Base-by-base conservation (phyloP, 495 filamentous ascomycete species). In the Xylaria intraflava region DNA sequence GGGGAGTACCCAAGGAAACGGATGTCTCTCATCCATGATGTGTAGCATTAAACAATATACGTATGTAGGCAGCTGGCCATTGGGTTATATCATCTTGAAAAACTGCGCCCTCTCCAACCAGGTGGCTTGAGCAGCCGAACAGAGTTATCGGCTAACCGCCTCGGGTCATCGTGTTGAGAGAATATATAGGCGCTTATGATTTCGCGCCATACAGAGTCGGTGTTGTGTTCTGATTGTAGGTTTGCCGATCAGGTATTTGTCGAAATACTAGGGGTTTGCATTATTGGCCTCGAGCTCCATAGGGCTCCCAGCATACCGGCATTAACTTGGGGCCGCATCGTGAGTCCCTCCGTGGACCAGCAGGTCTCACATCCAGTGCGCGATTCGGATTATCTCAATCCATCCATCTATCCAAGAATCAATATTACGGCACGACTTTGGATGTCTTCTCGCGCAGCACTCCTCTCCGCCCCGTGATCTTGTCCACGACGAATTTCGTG, bases 401-500 rank as follows among this genome's bases (percentile, higher is more conserved):
- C 14, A 38, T 35, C 6, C 31, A 3, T 2, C 11, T 35, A n/a
- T n/a, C n/a, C n/a, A n/a, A n/a, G 6, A 10, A n/a, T 29, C 30
- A n/a, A 7, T 20, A 8, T 53, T 12, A 42, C 29, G 20, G 39
- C 10, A 52, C 49, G 5, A 19, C 33, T 17, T 44, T 30, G 30
- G 29, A 38, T 12, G 22, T 46, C 42, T 46, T 53, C 42, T 46
- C 42, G 27, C 51, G 44, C 10, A 53, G 1, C 3, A 23, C n/a
- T 11, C 36, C 19, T 36, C 40, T n/a, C 27, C 42, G 52, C 2
- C 52, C 52, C 8, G 33, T 41, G 27, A 55, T 20, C 35, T 43
- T 55, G 7, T 55, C 45, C 36, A 49, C 8, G 1, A 55, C 52
- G 19, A 31, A 19, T 49, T 40, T 48, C 36, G 58, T 44, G 20